Evolutionary conservation across 139 green algal genomes (phyloP).

Genomic region (Chlamydomonas urium): DNA sequence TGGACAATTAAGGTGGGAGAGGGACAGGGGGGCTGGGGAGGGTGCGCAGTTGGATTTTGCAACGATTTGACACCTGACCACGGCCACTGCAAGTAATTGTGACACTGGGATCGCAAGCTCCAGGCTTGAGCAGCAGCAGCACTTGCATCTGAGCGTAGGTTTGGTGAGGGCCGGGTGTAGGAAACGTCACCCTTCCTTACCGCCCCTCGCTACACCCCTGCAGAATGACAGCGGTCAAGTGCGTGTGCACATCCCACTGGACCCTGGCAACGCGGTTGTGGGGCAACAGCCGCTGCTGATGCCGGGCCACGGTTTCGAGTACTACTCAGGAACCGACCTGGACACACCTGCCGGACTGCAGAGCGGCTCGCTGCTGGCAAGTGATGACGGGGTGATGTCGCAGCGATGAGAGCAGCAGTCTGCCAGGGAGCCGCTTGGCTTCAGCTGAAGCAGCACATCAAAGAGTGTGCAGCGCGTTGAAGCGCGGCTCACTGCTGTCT

Average conservation of each 20-base stretch:
- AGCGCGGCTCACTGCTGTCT: not conserved
- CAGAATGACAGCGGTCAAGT: conserved; percentile 26
- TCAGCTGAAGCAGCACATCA: conserved; percentile 62
- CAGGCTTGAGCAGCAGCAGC: not conserved
- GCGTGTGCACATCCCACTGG: conserved; percentile 18
- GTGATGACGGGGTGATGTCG: not conserved
- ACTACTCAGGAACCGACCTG: conserved; percentile 28
- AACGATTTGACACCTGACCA: too few relatives aligned
- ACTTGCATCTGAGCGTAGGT: not conserved
- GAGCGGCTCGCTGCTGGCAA: conserved; percentile 22
- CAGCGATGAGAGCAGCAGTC: not conserved
- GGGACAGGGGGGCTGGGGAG: too few relatives aligned
- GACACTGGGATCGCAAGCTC: too few relatives aligned
- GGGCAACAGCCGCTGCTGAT: conserved; percentile 33
- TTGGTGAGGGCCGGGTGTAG: not conserved
- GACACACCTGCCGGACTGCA: conserved; percentile 29
- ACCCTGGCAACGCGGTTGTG: conserved; percentile 21
- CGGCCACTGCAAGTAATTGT: too few relatives aligned
- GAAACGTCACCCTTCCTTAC: not conserved
- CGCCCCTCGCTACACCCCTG: not conserved
- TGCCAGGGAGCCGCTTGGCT: conserved; percentile 39
- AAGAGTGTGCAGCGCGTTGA: not conserved
- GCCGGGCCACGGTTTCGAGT: conserved; percentile 28
- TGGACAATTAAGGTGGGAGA: conserved; percentile 37
- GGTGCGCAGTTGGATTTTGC: too few relatives aligned